These are phyloP conservation scores for Phyllosticta citribraziliensis DNA, from an alignment of 2,329 filamentous ascomycete species.

Conservation along the genomic window DNA sequence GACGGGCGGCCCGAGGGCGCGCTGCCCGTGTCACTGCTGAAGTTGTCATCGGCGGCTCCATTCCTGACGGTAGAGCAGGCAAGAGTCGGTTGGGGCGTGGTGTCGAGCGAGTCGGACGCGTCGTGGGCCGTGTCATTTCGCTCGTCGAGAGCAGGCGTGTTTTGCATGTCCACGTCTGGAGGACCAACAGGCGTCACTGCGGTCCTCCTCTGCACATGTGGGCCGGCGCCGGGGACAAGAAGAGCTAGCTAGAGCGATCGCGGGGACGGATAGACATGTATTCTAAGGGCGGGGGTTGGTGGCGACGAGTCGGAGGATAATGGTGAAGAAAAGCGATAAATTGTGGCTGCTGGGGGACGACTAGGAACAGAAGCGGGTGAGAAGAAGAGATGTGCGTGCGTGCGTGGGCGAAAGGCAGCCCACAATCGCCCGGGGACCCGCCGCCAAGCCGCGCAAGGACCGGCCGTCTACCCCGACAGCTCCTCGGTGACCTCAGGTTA, in stretches of 20 bases:
- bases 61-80: not conserved
- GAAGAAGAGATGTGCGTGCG: not conserved
- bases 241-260: slow-evolving; percentile 8
- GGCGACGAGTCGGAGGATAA: not conserved
- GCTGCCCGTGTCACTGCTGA: not conserved
- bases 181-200: slow-evolving; percentile 4
- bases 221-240: slow-evolving; percentile 19
- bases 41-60: not conserved
- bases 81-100: not conserved
- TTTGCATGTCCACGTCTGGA: slow-evolving; percentile 11
- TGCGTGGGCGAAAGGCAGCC: not conserved
- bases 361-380: not conserved
- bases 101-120: slow-evolving; percentile 14
- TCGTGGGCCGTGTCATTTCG: slow-evolving; percentile 22
- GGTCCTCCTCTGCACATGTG: slow-evolving; percentile 19
- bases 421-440: not conserved
- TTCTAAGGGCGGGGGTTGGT: not conserved
- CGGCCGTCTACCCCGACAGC: not conserved
- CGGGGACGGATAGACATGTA: not conserved
- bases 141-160: slow-evolving; percentile 13
- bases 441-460: not conserved
- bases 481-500: not conserved
- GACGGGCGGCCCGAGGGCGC: slow-evolving; percentile 23
- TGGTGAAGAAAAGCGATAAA: not conserved
- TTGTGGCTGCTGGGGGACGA: not conserved